phyloP scores from a whole-genome alignment of 768 basidiomycete genomes.

The Trametes villosa region DNA sequence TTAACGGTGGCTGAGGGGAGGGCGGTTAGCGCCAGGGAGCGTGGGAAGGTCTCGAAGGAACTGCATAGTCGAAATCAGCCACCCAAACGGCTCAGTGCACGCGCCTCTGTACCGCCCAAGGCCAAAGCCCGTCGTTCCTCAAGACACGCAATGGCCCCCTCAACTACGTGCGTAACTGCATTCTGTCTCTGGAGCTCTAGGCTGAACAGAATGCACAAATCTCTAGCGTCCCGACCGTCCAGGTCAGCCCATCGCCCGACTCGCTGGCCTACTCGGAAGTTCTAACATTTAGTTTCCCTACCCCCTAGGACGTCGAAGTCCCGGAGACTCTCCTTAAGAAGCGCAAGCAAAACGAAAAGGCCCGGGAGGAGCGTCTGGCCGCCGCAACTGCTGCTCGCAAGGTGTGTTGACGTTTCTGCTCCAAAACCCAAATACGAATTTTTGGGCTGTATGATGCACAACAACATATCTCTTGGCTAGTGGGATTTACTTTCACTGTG shows the following conservation, averaged over 20 bases:
- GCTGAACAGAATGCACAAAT: conserved; percentile 14
- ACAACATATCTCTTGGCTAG: conserved; percentile 86
- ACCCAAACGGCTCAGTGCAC: conserved; percentile 31
- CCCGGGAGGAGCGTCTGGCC: conserved; percentile 88
- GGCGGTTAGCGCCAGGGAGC: neutral
- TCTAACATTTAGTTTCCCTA: conserved; percentile 11
- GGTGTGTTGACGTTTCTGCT: conserved; percentile 52
- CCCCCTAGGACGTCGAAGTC: conserved; percentile 83
- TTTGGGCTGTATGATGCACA: conserved; percentile 77
- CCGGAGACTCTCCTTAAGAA: conserved; percentile 99
- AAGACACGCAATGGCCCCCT: conserved; percentile 51
- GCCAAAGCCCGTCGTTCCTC: conserved; percentile 39
- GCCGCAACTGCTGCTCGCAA: conserved; percentile 86
- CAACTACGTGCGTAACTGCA: conserved; percentile 52
- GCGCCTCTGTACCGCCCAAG: conserved; percentile 27
- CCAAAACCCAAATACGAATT: neutral
- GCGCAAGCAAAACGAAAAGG: conserved; percentile 97
- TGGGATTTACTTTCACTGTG: conserved; percentile 52
- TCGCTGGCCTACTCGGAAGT: neutral
- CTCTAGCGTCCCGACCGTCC: conserved; percentile 49
- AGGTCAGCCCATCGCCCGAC: conserved; percentile 42
- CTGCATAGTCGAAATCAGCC: conserved; percentile 41
- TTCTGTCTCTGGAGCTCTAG: neutral
- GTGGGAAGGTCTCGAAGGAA: conserved; percentile 28
- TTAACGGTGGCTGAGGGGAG: too few species aligned